These are phyloP conservation scores for Buxus sempervirens DNA, from an alignment of 164 flowering plant species.

Conservation along the genomic window DNA sequence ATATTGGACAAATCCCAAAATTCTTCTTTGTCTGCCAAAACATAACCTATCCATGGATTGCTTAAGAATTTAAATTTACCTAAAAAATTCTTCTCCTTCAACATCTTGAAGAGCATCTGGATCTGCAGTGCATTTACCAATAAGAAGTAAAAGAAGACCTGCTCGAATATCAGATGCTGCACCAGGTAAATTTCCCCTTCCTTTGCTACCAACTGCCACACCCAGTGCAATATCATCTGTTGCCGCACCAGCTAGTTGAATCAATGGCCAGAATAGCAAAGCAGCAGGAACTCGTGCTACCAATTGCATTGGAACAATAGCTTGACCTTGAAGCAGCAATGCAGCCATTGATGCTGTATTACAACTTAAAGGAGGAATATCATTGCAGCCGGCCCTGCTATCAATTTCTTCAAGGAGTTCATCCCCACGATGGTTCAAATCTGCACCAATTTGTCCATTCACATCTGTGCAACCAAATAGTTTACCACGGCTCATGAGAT, in stretches of 20 bases:
- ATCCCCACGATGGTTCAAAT: conserved; percentile 24
- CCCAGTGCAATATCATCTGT: conserved; percentile 92
- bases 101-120: conserved; percentile 78
- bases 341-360: conserved; percentile 94
- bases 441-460: conserved; percentile 27
- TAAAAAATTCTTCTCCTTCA: conserved; percentile 90
- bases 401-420: conserved; percentile 36
- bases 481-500: conserved; percentile 29
- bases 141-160: conserved; percentile 82
- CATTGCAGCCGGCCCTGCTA: conserved; percentile 19
- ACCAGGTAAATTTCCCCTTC: conserved; percentile 94
- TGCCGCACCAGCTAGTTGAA: conserved; percentile 97
- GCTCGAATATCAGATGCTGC: conserved; percentile 94
- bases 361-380: conserved; percentile 17
- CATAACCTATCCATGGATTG: not conserved
- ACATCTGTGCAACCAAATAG: conserved; percentile 23
- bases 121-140: conserved; percentile 94
- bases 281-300: conserved; percentile 87
- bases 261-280: conserved; percentile 93
- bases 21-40: too few relatives aligned
- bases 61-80: conserved; percentile 35
- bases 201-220: conserved; percentile 98
- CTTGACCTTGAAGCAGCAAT: conserved; percentile 75
- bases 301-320: conserved; percentile 89
- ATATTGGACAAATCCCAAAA: not conserved